Conservation (phyloP, 2,329 filamentous ascomycete species). For the Xylariaceae sp. region DNA sequence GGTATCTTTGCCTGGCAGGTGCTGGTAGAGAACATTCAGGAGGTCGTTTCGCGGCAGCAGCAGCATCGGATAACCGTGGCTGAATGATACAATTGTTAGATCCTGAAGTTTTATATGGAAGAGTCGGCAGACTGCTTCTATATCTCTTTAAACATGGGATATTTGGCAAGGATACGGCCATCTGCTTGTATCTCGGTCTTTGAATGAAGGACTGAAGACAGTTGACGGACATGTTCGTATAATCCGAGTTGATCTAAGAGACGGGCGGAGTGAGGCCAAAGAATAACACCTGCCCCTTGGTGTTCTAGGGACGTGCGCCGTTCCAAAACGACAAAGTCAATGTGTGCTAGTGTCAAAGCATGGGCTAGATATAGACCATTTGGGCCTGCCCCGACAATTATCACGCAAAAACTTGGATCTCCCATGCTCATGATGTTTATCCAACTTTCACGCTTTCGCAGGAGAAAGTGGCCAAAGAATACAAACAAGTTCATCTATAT, state of each 20-base stretch:
- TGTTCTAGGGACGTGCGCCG: not conserved
- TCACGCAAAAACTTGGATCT: not conserved
- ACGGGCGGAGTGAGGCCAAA: not conserved
- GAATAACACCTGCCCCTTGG: not conserved
- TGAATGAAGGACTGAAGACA: not conserved
- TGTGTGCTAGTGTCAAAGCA: not conserved
- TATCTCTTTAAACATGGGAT: not conserved
- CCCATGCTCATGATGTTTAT: not conserved
- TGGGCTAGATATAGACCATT: not conserved
- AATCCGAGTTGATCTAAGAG: not conserved
- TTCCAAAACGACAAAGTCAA: constrained; percentile 1
- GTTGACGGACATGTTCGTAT: not conserved
- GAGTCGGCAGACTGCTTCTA: not conserved
- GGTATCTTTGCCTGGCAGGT: not conserved
- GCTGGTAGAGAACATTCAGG: constrained; percentile 1
- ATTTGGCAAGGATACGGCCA: not conserved
- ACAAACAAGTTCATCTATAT: not conserved
- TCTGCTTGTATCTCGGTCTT: not conserved
- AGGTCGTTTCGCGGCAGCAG: not conserved
- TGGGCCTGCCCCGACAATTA: not conserved
- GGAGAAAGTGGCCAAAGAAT: not conserved
- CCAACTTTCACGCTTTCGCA: not conserved
- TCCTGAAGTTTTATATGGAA: no score
- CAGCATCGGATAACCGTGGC: constrained; percentile 2
- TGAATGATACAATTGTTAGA: no score